These are phyloP conservation scores for Pisolithus microcarpus DNA, from an alignment of 768 basidiomycete genomes.

Conservation along the genomic window DNA sequence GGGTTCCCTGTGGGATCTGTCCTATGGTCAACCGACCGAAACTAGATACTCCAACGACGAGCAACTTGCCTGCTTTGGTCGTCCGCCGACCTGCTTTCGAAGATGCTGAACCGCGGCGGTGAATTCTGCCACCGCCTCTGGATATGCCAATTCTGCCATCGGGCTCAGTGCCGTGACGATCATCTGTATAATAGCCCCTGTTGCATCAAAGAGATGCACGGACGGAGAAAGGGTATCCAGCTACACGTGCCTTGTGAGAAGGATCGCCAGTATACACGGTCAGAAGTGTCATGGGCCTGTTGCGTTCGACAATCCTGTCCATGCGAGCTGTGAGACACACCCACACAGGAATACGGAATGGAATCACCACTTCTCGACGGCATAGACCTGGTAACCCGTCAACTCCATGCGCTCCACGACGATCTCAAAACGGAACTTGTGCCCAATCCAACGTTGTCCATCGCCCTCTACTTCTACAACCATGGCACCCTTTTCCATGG, in stretches of 20 bases:
- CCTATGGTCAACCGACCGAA: not conserved
- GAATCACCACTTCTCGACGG: conserved; percentile 73
- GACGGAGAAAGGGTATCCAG: not conserved
- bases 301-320: conserved; percentile 60
- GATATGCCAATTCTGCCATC: conserved; percentile 31
- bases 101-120: conserved; percentile 54
- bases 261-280: conserved; percentile 74
- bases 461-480: conserved; percentile 10
- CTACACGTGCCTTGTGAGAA: conserved; percentile 47
- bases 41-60: not conserved
- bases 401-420: conserved; percentile 40
- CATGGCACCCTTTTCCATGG: conserved; percentile 6
- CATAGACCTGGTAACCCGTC: conserved; percentile 72
- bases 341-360: not conserved
- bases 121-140: conserved; percentile 50
- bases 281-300: conserved; percentile 51
- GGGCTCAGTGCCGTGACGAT: conserved; percentile 51
- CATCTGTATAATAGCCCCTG: conserved; percentile 36
- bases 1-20: conserved; percentile 56
- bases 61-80: conserved; percentile 54
- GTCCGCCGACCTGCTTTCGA: conserved; percentile 57
- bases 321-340: not conserved
- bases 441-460: conserved; percentile 39
- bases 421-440: conserved; percentile 42
- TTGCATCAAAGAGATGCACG: conserved; percentile 12